Percentiles rank a stretch among this genome's conserved stretches.
Conservation (phyloP, 2,329 filamentous ascomycete species). For the Penicillium sp. region DNA sequence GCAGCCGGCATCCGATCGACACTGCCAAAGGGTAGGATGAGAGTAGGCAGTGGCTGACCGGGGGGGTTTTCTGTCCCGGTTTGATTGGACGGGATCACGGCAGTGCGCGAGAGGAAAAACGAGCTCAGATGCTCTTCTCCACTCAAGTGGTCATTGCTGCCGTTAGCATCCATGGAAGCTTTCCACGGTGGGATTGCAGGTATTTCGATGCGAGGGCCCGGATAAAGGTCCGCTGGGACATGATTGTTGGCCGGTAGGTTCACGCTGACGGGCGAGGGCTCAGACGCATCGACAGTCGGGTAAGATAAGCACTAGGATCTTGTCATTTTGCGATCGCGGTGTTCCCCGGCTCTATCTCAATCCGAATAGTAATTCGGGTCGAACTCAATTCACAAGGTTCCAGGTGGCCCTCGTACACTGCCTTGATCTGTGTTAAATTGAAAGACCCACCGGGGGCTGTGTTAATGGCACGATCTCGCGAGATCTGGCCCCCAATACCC, state of each 20-base stretch:
- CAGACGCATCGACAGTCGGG: constrained; percentile 12
- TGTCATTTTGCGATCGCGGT: neutral
- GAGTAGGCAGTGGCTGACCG: neutral
- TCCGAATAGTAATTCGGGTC: neutral
- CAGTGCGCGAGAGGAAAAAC: constrained; percentile 6
- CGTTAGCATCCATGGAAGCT: neutral
- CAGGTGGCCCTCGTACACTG: constrained; percentile 2
- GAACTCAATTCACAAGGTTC: constrained; percentile 14
- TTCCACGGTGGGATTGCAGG: neutral
- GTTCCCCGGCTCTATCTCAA: neutral
- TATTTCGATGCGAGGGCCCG: constrained; percentile 1
- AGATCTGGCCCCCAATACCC: constrained; percentile 10
- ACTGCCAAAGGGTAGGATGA: neutral
- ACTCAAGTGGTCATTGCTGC: neutral
- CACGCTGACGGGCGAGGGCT: constrained; percentile 19
- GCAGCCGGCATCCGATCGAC: constrained; percentile 7
- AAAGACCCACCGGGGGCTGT: constrained; percentile 8
- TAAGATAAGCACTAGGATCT: constrained; percentile 15
- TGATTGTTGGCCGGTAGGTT: constrained; percentile 6
- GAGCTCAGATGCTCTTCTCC: constrained; percentile 1
- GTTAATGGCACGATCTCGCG: constrained; percentile 10
- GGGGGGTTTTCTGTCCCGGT: neutral
- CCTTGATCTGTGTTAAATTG: constrained; percentile 12
- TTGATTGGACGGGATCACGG: constrained; percentile 15
- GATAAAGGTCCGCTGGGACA: neutral